phyloP scores from a whole-genome alignment of 2,329 filamentous ascomycete species.

The Sarocladiaceae sp. region DNA sequence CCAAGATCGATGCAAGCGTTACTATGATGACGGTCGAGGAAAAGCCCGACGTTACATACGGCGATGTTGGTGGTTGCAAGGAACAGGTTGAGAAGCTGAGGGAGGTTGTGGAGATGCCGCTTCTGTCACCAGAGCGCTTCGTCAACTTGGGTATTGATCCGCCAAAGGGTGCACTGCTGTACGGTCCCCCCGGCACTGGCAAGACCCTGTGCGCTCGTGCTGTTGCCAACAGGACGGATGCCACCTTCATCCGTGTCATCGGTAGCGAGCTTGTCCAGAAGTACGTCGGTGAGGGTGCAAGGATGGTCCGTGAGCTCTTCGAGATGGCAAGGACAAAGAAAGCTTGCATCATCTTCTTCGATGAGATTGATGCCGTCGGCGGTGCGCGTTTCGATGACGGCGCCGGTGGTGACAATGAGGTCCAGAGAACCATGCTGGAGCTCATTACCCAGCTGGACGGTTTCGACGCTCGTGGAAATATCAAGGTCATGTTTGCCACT shows the following conservation, averaged over 20 bases:
- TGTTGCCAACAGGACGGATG: slow-evolving; percentile 95
- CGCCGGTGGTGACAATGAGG: slow-evolving; percentile 94
- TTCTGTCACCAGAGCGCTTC: slow-evolving; percentile 93
- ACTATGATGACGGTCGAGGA: slow-evolving; percentile 99
- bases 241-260: slow-evolving; percentile 97
- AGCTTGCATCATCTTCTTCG: slow-evolving; percentile 95
- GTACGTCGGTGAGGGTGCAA: slow-evolving; percentile 94
- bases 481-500: slow-evolving; percentile 99
- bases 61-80: slow-evolving; percentile 97
- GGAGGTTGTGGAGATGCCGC: slow-evolving; percentile 97
- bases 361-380: slow-evolving; percentile 95
- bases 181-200: slow-evolving; percentile 95
- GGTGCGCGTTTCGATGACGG: slow-evolving; percentile 95
- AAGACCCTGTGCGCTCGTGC: slow-evolving; percentile 97
- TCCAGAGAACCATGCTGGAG: slow-evolving; percentile 96
- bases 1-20: slow-evolving; percentile 97
- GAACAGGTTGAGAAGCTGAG: slow-evolving; percentile 99
- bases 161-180: slow-evolving; percentile 92
- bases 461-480: slow-evolving; percentile 94
- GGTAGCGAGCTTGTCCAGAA: slow-evolving; percentile 97
- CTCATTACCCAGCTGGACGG: slow-evolving; percentile 95
- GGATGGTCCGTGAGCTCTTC: slow-evolving; percentile 98
- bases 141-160: slow-evolving; percentile 98
- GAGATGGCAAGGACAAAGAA: slow-evolving; percentile 99
- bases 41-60: slow-evolving; percentile 98